Conservation (phyloP, 2,329 filamentous ascomycete genomes). For the Fusarium luffae region DNA sequence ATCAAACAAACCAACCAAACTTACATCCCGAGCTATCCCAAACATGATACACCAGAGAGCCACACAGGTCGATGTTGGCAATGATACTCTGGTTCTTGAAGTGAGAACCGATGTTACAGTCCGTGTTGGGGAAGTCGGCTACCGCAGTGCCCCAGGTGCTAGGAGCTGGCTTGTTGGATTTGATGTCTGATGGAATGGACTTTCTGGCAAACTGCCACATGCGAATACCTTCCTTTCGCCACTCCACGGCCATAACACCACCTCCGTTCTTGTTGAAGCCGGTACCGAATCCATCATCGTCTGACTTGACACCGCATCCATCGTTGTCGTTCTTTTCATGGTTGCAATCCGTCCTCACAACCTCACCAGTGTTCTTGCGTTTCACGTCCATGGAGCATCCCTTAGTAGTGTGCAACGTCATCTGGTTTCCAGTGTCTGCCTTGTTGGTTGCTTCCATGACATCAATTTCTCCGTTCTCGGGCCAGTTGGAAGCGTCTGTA, state of each 20-base stretch:
- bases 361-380: constrained; percentile 63
- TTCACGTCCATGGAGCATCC: constrained; percentile 64
- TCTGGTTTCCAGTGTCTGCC: constrained; percentile 64
- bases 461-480: constrained; percentile 72
- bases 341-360: constrained; percentile 60
- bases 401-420: constrained; percentile 68
- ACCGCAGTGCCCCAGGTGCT: constrained; percentile 69
- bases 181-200: constrained; percentile 64
- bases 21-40: constrained; percentile 60
- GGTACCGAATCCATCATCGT: constrained; percentile 59
- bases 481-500: constrained; percentile 70
- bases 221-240: constrained; percentile 69
- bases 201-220: constrained; percentile 68
- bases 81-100: constrained; percentile 75
- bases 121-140: constrained; percentile 73
- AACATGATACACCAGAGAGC: constrained; percentile 61
- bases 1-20: constrained; percentile 2
- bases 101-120: constrained; percentile 68
- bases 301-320: constrained; percentile 66
- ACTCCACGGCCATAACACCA: constrained; percentile 70
- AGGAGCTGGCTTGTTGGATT: constrained; percentile 65
- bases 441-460: constrained; percentile 69
- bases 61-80: constrained; percentile 74
- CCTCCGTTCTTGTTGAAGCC: constrained; percentile 65
- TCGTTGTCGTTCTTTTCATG: constrained; percentile 63